Conservation (phyloP, 306 rosid genomes). For the Senna siamea region DNA sequence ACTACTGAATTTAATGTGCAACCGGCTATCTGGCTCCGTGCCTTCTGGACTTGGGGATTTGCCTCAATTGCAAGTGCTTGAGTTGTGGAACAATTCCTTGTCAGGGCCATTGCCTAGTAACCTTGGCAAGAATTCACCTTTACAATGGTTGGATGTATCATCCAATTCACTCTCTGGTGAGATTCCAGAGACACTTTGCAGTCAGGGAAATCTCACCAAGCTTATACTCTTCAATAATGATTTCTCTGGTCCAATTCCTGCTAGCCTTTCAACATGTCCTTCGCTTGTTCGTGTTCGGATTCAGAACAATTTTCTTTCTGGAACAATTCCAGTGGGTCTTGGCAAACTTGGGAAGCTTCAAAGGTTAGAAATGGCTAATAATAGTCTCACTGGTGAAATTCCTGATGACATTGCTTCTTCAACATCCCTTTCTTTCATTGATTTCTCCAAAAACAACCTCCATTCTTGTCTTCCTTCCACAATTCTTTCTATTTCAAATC, state of each 20-base stretch:
- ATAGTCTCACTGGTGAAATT: slow-evolving; percentile 80
- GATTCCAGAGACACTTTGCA: slow-evolving; percentile 79
- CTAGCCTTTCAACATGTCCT: slow-evolving; percentile 58
- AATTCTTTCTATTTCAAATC: slow-evolving; percentile 74
- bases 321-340: slow-evolving; percentile 76
- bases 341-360: slow-evolving; percentile 87
- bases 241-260: slow-evolving; percentile 78
- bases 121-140: slow-evolving; percentile 78
- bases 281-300: slow-evolving; percentile 89
- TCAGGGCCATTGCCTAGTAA: slow-evolving; percentile 74
- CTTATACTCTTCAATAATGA: slow-evolving; percentile 93
- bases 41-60: slow-evolving; percentile 71
- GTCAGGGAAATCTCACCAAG: slow-evolving; percentile 81
- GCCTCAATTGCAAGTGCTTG: slow-evolving; percentile 65
- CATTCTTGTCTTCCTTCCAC: slow-evolving; percentile 86
- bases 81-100: slow-evolving; percentile 90
- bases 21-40: slow-evolving; percentile 69
- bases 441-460: slow-evolving; percentile 72
- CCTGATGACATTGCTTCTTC: slow-evolving; percentile 83
- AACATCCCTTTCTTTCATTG: slow-evolving; percentile 89
- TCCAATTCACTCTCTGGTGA: slow-evolving; percentile 82
- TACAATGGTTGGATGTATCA: slow-evolving; percentile 90
- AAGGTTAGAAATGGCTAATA: slow-evolving; percentile 92
- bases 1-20: slow-evolving; percentile 86
- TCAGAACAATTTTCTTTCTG: slow-evolving; percentile 84